Evolutionary conservation across 108 stramenopile species (phyloP), one percentile per base, ranked within the genome.

Genomic region (Pseudonitzschia delicatissima): DNA sequence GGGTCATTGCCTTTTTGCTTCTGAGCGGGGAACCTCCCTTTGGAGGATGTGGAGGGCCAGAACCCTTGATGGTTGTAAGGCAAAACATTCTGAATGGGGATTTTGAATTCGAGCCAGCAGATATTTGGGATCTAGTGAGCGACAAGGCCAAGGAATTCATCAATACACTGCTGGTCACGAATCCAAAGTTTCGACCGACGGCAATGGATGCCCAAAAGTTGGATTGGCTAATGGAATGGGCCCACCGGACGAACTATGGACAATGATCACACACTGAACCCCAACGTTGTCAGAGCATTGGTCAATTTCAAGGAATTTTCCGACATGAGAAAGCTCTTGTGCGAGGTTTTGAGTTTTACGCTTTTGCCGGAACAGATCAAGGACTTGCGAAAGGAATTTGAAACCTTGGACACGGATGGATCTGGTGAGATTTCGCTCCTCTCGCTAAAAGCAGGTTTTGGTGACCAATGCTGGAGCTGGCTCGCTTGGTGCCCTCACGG

Each of bases 341-440:
- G 88, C 63, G 93, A 94, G 74, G 93, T 94, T 0, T 67, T 94
- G 4, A 90, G 88, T 70, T 94, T 91, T 66, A 94, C 93, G 5
- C 68, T 94, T n/a, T 64, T 94, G 33, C 90, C 93, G 0, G 90
- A 91, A 15, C 93, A 94, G 48, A 91, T 94, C 65, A 81, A 86
- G 42, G 93, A 85, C 27, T 62, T 94, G 61, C 76, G 93, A 39
- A 81, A 79, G 64, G 90, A 94, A 66, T 94, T 94, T 71, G 90
- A 90, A 47, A 89, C 87, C 35, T 80, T 91, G 66, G 90, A 94
- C 62, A 82, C 77, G 5, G 90, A 91, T 45, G 87, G 87, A 5
- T 87, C 87, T 20, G 92, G 92, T 12, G 92, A 93, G 63, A 93
- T 93, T 49, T 85, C 92, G 23, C 67, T 93, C 18, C 62, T 69